Percentiles rank a stretch among this genome's conserved stretches.
Conservation (phyloP, 2,329 filamentous ascomycete genomes). For the Phyllosticta capitalensis region DNA sequence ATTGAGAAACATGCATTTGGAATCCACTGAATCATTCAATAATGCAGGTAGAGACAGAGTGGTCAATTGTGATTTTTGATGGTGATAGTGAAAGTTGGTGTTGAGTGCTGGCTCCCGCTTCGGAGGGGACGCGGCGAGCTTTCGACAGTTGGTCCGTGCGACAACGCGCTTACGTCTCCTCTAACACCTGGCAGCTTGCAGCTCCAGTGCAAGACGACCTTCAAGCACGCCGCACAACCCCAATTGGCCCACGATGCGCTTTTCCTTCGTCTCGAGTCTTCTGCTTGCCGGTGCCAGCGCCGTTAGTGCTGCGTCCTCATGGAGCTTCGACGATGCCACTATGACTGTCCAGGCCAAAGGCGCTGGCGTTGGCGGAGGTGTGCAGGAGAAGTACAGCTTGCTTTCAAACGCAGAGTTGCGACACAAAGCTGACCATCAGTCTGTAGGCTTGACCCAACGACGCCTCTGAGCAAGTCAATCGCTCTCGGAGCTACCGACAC, state of each 20-base stretch:
- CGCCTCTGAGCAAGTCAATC: slow-evolving; percentile 54
- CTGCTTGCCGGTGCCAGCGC: slow-evolving; percentile 31
- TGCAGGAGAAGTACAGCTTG: slow-evolving; percentile 54
- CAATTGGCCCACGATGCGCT: slow-evolving; percentile 8
- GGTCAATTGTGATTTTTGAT: too few species aligned
- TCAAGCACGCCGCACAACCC: neutral
- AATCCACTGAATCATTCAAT: too few species aligned
- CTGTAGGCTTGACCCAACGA: slow-evolving; percentile 36
- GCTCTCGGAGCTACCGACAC: slow-evolving; percentile 58
- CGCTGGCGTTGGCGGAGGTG: slow-evolving; percentile 38
- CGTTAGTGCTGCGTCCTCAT: slow-evolving; percentile 46
- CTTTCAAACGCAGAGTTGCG: neutral
- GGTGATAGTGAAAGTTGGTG: neutral
- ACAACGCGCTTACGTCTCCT: slow-evolving; percentile 5
- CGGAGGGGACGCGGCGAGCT: neutral
- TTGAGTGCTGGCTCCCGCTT: neutral
- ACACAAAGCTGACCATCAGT: neutral
- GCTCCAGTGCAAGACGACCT: slow-evolving; percentile 4
- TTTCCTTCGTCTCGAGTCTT: slow-evolving; percentile 33
- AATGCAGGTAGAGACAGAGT: too few species aligned
- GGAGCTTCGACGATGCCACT: slow-evolving; percentile 66
- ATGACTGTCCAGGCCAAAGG: slow-evolving; percentile 55
- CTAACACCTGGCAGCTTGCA: neutral
- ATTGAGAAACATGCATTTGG: too few species aligned
- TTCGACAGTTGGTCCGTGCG: slow-evolving; percentile 1